Evolutionary conservation across 768 basidiomycete genomes (phyloP).

Genomic region (Epithele typhae): DNA sequence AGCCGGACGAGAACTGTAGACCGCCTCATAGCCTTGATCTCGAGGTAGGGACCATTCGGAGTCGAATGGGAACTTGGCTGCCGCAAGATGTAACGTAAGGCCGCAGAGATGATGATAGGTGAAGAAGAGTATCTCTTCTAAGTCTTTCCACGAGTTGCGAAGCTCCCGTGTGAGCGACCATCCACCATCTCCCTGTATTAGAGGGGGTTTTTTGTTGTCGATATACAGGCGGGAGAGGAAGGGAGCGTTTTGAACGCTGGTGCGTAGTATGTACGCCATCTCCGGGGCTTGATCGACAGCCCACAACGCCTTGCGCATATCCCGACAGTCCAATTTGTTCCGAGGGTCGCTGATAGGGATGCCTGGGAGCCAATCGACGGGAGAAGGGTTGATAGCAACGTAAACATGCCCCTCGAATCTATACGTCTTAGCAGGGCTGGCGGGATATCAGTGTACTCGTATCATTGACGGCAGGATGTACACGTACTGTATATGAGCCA

Average conservation of each 20-base stretch:
- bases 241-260: no score
- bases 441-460: background rate
- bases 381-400: conserved; percentile 2
- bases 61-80: background rate
- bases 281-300: conserved; percentile 1
- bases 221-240: background rate
- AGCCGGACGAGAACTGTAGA: background rate
- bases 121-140: no score
- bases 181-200: background rate
- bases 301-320: conserved; percentile 2
- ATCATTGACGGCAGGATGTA: no score
- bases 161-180: no score
- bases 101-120: no score
- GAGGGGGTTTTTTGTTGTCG: background rate
- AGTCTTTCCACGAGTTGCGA: no score
- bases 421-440: background rate
- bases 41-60: background rate
- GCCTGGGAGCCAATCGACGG: conserved; percentile 4
- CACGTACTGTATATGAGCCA: no score
- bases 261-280: conserved; percentile 6
- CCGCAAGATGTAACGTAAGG: background rate
- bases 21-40: background rate
- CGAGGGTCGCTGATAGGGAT: background rate
- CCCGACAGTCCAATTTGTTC: background rate
- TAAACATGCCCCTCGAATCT: background rate